Percentiles rank a stretch among this genome's conserved stretches.
Conservation (phyloP, 1,139 yeast genomes). For the Debaryomycetaceae sp. region DNA sequence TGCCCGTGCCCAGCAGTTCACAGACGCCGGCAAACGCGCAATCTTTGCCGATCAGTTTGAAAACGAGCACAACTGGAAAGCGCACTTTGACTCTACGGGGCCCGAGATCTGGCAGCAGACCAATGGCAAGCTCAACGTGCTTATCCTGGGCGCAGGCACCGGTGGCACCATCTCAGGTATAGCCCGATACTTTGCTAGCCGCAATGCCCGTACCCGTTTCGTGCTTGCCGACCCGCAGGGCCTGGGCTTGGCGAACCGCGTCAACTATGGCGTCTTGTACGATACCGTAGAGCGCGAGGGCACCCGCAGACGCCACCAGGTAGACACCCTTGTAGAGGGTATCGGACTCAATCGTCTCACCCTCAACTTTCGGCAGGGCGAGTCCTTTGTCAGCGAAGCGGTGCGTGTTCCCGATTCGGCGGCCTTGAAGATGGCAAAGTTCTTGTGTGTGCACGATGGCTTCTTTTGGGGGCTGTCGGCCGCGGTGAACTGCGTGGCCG, state of each 20-base stretch:
- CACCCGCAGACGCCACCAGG: constrained; percentile 88
- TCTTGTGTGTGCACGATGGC: constrained; percentile 73
- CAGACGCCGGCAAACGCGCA: constrained; percentile 39
- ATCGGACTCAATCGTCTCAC: constrained; percentile 86
- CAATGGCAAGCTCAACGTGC: constrained; percentile 53
- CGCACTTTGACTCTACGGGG: constrained; percentile 77
- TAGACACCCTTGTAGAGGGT: constrained; percentile 90
- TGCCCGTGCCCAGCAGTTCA: constrained; percentile 45
- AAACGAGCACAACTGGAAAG: constrained; percentile 80
- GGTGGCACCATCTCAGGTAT: constrained; percentile 89
- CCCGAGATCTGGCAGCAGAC: constrained; percentile 79
- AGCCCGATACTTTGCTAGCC: constrained; percentile 55
- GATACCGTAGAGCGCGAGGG: constrained; percentile 86
- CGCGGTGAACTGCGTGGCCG: constrained; percentile 89
- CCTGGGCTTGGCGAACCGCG: constrained; percentile 75
- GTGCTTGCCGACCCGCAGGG: constrained; percentile 94
- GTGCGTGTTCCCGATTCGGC: constrained; percentile 68
- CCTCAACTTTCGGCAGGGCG: constrained; percentile 67
- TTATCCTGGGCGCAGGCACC: constrained; percentile 69
- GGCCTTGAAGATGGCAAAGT: constrained; percentile 84
- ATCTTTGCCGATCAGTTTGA: constrained; percentile 94
- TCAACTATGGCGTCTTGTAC: constrained; percentile 89
- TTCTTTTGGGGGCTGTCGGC: constrained; percentile 85
- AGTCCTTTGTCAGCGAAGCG: constrained; percentile 62
- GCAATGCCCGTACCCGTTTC: constrained; percentile 19